Evolutionary conservation across 2,329 filamentous ascomycete species (phyloP), one percentile per base, ranked within the genome.

Genomic region (Cladosporium sp.): DNA sequence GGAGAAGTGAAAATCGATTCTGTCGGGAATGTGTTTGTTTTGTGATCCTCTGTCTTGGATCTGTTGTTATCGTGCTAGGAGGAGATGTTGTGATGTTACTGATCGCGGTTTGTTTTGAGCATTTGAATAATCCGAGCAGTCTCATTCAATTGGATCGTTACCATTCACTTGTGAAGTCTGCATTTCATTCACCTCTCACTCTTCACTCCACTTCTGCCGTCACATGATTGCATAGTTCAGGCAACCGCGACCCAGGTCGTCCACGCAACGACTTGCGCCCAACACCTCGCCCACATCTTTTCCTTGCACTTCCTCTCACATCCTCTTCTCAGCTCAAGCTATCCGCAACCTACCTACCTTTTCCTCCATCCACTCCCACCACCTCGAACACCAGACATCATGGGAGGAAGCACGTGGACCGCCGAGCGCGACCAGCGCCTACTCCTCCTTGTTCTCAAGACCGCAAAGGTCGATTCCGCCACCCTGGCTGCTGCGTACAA

Each of bases 381-480:
- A 13, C 13, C 19, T 9, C 15, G 16, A 15, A 40, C 29, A 16
- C 19, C 15, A 16, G 13, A 8, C 18, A 12, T 18, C 16, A 19
- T 11, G 18, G 9, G 22, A 27, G 22, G 22, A 4, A 52, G 40
- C 9, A 53, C 35, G 25, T 63, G 62, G 61, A 59, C 52, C 13
- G 19, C 56, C 7, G 55, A 55, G 7, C 52, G 54, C 16, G 53
- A 64, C 35, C 51, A 61, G 53, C 50, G 53, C n/a, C 46, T 63
- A 1, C 39, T 63, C 38, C 52, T 62, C n/a, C 53, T 61, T 4
- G 30, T 60, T 22, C 36, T 61, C 50, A 39, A 55, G 4, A 38
- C 49, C 2, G 18, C 55, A 22, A 56, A 57, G n/a, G 30, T 57
- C 49, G 47, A 59, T 33, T 50, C 55, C 9, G 13, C 16, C 15